Evolutionary conservation across 345 rosid species (phyloP), one percentile per base, ranked within the genome.

Genomic region (Eucalyptus pauciflora): DNA sequence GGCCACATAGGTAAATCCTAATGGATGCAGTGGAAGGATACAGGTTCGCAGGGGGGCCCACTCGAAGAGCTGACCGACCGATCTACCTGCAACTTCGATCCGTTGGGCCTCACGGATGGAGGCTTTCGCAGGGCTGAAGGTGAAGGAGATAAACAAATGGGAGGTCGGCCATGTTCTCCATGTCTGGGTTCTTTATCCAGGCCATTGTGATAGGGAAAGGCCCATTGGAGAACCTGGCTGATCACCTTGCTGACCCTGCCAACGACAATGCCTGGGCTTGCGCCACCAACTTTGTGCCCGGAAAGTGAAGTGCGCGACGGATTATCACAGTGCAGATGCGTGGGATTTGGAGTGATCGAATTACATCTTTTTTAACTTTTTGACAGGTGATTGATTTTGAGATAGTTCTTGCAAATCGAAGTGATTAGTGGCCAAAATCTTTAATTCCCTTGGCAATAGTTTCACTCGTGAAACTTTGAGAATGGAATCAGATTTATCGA

Each of bases 1-100:
- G 90, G 88, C 91, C 15, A 76, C 86, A 15, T 24, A 88, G 86
- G 87, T 90, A 29, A 4, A 4, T 88, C 33, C 33, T 86, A 20
- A 90, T 90, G 88, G 90, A 87, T 13, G 86, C 83, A 18, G 88
- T 86, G 52, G 89, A 85, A 51, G 89, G 89, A 58, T 90, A 51
- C 88, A 29, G 60, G 27, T 25, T 88, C 14, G 60, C 86, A 37
- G 2, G 60, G 76, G 17, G 18, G 86, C 20, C 88, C 88, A 50
- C 48, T 85, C 7, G 88, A 89, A 5, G 88, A 88, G 69, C 50
- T 45, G 13, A 85, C 48, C 1, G 46, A 76, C 86, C 46, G 4
- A 37, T 5, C 46, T 25, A 52, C 45, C 89, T 33, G 0, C 37
- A 52, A 86, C 46, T 37, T 37, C 41, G 41, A 37, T 37, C 91